Base-by-base conservation (phyloP, 1,284 basidiomycete genomes). In the Ceratobasidium sp. region DNA sequence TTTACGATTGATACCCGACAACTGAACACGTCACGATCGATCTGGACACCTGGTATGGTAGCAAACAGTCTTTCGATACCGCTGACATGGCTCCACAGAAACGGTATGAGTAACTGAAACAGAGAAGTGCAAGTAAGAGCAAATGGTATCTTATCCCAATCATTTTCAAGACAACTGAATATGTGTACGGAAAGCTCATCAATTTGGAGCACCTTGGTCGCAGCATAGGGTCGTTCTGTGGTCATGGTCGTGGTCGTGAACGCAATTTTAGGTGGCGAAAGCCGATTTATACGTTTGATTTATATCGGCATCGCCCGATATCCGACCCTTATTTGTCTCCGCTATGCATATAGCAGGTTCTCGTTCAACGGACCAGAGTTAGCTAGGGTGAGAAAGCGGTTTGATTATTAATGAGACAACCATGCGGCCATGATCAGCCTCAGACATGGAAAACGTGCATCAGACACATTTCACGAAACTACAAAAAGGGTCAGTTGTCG, bases 101-200 rank as follows among this genome's bases (percentile, higher is more conserved):
- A 20, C 33, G 60, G 60, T 7, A 40, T 42, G 15, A 63, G 60
- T 63, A 63, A 10, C 9, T n/a, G 60, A 20, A 63, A 63, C 15
- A 63, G 18, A n/a, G 60, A 40, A n/a, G 28, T 40, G 40, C 60
- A 63, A 3, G 60, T 63, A 18, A 63, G 60, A 15, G 60, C 60
- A n/a, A 63, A 7, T 3, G 60, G 40, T 3, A n/a, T 20, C 18
- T 20, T 40, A 18, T 42, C 39, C 15, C 33, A 39, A n/a, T n/a
- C 28, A 20, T 39, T n/a, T 39, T 63, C 60, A 20, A 63, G 13
- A 18, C 12, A 15, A 20, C 18, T 28, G 18, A 40, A 63, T n/a
- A 63, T 63, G 26, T 7, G 40, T 3, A n/a, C 7, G 18, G 18
- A 42, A 12, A 63, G 60, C 18, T 63, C 60, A 3, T 40, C 60